Percentiles rank a stretch among this genome's conserved stretches.
Conservation (phyloP, 768 basidiomycete genomes). For the Macrolepiota fuliginosa region DNA sequence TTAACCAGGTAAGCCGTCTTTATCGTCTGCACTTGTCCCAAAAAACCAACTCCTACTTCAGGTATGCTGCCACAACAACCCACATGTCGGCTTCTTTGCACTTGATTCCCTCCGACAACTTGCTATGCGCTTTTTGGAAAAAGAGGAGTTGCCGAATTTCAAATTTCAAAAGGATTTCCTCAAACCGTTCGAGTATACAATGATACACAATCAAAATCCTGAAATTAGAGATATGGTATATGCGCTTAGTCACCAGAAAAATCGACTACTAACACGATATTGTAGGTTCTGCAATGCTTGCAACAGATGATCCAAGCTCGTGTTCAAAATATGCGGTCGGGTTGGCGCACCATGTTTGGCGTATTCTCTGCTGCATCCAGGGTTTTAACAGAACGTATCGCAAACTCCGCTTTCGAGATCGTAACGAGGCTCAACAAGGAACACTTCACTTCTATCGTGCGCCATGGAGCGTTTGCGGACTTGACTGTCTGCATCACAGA, state of each 20-base stretch:
- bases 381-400: constrained; percentile 82
- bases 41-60: constrained; percentile 27
- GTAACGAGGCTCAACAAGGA: constrained; percentile 89
- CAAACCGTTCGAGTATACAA: constrained; percentile 97
- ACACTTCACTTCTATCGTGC: constrained; percentile 88
- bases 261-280: background rate
- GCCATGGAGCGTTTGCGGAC: constrained; percentile 93
- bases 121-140: constrained; percentile 98
- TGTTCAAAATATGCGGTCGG: constrained; percentile 93
- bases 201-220: constrained; percentile 94
- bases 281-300: constrained; percentile 90
- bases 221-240: constrained; percentile 94
- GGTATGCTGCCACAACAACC: constrained; percentile 99
- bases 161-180: constrained; percentile 99
- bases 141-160: constrained; percentile 97
- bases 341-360: constrained; percentile 99
- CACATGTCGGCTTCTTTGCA: constrained; percentile 95
- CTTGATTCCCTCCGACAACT: constrained; percentile 94
- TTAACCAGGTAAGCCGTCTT: constrained; percentile 77
- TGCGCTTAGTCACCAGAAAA: background rate
- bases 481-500: constrained; percentile 97
- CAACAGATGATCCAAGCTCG: constrained; percentile 98
- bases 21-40: background rate
- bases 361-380: constrained; percentile 97
- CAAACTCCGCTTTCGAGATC: constrained; percentile 92